These are phyloP conservation scores for Podila horticola DNA, from an alignment of 192 early-diverging fungal genomes.

Conservation along the genomic window DNA sequence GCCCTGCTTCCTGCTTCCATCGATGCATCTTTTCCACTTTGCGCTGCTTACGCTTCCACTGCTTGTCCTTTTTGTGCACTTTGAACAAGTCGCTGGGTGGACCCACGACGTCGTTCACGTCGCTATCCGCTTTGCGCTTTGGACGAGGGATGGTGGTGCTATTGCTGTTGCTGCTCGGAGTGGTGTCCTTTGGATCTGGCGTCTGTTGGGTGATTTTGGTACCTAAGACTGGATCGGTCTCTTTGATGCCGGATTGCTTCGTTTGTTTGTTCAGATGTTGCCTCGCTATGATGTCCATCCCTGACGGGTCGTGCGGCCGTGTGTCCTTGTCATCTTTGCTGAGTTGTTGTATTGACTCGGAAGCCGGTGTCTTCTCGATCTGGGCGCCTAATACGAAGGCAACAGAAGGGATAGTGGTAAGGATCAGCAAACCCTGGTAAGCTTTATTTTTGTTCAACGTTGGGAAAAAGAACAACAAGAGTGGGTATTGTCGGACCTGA, in stretches of 20 bases:
- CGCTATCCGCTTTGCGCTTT: background rate
- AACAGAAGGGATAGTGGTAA: background rate
- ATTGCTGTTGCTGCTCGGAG: background rate
- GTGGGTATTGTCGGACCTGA: background rate
- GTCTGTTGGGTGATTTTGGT: background rate
- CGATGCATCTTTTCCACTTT: conserved; percentile 1
- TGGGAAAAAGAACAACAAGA: background rate
- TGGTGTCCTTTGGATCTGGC: background rate
- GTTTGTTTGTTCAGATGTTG: no score
- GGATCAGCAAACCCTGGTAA: background rate
- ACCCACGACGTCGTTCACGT: background rate
- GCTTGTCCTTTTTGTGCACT: background rate
- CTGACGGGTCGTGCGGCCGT: no score
- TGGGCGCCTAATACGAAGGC: background rate
- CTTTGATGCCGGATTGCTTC: no score
- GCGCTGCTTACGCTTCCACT: background rate
- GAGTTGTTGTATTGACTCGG: no score
- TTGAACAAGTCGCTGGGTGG: background rate
- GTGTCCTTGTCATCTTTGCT: no score
- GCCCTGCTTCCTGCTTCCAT: background rate
- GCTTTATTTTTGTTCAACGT: background rate
- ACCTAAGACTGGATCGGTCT: background rate
- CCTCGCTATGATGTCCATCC: no score
- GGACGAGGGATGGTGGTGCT: background rate
- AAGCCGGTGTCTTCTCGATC: background rate